Base-by-base conservation (phyloP, 169 alveolate genomes). In the Eimeria necatrix region DNA sequence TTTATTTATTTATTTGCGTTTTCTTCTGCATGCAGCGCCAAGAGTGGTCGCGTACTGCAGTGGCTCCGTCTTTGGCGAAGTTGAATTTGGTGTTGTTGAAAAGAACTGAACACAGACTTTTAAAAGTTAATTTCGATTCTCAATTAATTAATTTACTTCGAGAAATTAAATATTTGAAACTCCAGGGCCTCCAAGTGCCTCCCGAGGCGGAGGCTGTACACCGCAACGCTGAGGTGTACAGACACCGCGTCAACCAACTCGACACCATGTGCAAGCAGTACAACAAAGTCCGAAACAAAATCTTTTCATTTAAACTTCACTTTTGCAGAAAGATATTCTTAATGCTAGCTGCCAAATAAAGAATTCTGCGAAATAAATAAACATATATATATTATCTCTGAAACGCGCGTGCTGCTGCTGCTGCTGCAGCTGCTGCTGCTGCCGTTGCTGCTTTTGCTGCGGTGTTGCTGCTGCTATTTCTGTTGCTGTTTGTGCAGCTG, bases 101-200 rank as follows among this genome's bases (percentile, higher is more conserved):
- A 56, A 95, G 98, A 74, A 98, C 97, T 94, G 98, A 96, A 74
- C 96, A 97, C 53, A 97, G 97, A 91, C 84, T 96, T 91, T 68
- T 96, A 92, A 91, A 97, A 83, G 99, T 98, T 74, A 98, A 98
- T 97, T 98, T 98, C 89, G 99, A 98, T 95, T 99, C 99, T 5
- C 98, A 97, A 6, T 97, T 98, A 20, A 98, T 96, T 16, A 97
- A 98, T 93, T 97, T 98, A 24, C 97, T 98, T 53, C 98, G 98
- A 83, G 99, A 98, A 96, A 99, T 98, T 60, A 98, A 97, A 89
- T 98, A 98, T 96, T 96, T 98, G 93, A 90, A 95, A 61, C 97
- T 98, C 52, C 97, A 98, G 78, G 98, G 97, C 85, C 95, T 97
- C 95, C 96, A 95, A 49, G 99, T 98, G 22, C 99, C 99, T 6